Evolutionary conservation across 2,329 filamentous ascomycete species (phyloP).

Genomic region (Pseudocercospora cruenta): DNA sequence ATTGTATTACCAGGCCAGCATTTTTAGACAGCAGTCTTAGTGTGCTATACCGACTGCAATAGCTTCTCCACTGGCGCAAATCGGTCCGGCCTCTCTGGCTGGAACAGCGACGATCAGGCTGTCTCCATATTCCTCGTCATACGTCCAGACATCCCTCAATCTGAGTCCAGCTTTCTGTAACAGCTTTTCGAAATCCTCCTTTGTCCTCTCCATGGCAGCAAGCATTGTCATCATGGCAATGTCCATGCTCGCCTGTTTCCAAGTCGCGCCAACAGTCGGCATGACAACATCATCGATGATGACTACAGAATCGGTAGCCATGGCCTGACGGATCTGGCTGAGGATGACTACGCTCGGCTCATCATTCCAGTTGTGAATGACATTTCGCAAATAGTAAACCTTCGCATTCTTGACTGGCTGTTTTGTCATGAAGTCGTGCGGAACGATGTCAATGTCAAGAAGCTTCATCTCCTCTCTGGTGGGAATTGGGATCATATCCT

Average conservation of each 20-base stretch:
- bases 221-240: constrained; percentile 24
- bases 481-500: not conserved
- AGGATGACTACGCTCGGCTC: constrained; percentile 16
- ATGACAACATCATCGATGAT: constrained; percentile 20
- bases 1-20: not conserved
- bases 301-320: constrained; percentile 17
- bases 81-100: not conserved
- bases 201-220: constrained; percentile 15
- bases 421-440: constrained; percentile 18
- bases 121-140: not conserved
- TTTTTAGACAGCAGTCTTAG: not conserved
- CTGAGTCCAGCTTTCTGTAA: not conserved
- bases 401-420: constrained; percentile 18
- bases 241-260: constrained; percentile 23
- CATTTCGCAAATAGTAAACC: constrained; percentile 9
- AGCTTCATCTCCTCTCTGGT: constrained; percentile 11
- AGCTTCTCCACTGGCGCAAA: not conserved
- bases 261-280: constrained; percentile 15
- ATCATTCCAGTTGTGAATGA: constrained; percentile 18
- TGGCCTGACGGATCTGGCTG: constrained; percentile 12
- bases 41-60: not conserved
- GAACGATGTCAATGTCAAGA: constrained; percentile 14
- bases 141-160: constrained; percentile 9
- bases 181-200: constrained; percentile 12
- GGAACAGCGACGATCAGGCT: not conserved